These are phyloP conservation scores for Casuarina glauca DNA, from an alignment of 306 rosid genomes.

Conservation along the genomic window DNA sequence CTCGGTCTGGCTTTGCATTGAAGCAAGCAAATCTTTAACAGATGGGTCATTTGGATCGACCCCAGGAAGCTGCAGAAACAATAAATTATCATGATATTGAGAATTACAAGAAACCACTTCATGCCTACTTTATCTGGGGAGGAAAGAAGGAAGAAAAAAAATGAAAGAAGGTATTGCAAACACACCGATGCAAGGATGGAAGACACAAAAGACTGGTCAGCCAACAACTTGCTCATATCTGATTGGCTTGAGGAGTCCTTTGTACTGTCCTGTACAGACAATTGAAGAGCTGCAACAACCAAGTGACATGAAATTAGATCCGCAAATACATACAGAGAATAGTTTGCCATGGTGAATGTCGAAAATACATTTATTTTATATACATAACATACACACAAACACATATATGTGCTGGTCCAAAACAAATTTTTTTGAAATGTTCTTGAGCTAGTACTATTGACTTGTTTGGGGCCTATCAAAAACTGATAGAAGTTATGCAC, in stretches of 20 bases:
- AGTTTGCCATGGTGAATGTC: not conserved
- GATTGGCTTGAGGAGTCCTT: constrained; percentile 67
- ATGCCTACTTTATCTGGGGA: constrained; percentile 12
- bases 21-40: constrained; percentile 93
- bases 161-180: constrained; percentile 19
- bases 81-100: constrained; percentile 19
- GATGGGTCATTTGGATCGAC: constrained; percentile 97
- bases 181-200: constrained; percentile 88
- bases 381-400: not conserved
- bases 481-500: not conserved
- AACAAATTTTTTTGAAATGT: not conserved
- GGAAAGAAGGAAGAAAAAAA: not conserved
- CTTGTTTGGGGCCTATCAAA: not conserved
- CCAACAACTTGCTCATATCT: constrained; percentile 83
- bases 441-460: not conserved
- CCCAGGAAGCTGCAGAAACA: constrained; percentile 89
- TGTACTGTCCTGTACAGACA: constrained; percentile 72
- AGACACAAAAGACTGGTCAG: constrained; percentile 94
- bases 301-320: constrained; percentile 9
- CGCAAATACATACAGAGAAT: not conserved
- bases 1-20: constrained; percentile 90
- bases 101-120: constrained; percentile 16
- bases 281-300: constrained; percentile 72
- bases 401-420: not conserved
- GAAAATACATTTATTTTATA: no score